Conservation (phyloP, 768 basidiomycete genomes). For the Naganishia vaughanmartiniae region DNA sequence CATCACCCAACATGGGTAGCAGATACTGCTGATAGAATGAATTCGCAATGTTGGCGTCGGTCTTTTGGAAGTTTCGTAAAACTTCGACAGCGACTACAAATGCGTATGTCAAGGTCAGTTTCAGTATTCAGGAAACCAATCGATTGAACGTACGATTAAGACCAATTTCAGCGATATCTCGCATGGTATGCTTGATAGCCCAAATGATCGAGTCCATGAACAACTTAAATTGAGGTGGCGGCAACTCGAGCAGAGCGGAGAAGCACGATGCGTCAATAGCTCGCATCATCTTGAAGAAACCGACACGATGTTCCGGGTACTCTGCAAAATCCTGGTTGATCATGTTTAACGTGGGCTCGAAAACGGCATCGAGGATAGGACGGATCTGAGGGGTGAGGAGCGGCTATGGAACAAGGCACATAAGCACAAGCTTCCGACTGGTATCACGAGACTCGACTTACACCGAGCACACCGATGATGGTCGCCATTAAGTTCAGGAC, state of each 20-base stretch:
- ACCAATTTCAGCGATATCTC: conserved; percentile 88
- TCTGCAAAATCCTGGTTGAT: conserved; percentile 99
- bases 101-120: background rate
- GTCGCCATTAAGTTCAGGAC: conserved; percentile 96
- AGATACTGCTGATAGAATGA: conserved; percentile 96
- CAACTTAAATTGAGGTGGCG: conserved; percentile 90
- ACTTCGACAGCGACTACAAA: conserved; percentile 80
- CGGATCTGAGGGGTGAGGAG: conserved; percentile 90
- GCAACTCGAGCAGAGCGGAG: conserved; percentile 85
- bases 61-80: conserved; percentile 85
- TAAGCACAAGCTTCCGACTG: background rate
- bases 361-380: conserved; percentile 91
- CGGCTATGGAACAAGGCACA: conserved; percentile 55
- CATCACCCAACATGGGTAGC: conserved; percentile 87
- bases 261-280: conserved; percentile 92
- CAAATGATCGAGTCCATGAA: conserved; percentile 98
- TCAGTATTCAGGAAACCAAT: background rate
- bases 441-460: conserved; percentile 54
- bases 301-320: conserved; percentile 93
- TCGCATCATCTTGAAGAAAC: conserved; percentile 92
- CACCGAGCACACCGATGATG: conserved; percentile 81
- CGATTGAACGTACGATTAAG: conserved; percentile 50
- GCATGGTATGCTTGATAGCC: conserved; percentile 99
- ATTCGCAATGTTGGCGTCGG: conserved; percentile 74
- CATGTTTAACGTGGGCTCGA: conserved; percentile 95